phyloP scores from a whole-genome alignment of 2,329 filamentous ascomycete genomes.

The Arthrobotrys conoides region DNA sequence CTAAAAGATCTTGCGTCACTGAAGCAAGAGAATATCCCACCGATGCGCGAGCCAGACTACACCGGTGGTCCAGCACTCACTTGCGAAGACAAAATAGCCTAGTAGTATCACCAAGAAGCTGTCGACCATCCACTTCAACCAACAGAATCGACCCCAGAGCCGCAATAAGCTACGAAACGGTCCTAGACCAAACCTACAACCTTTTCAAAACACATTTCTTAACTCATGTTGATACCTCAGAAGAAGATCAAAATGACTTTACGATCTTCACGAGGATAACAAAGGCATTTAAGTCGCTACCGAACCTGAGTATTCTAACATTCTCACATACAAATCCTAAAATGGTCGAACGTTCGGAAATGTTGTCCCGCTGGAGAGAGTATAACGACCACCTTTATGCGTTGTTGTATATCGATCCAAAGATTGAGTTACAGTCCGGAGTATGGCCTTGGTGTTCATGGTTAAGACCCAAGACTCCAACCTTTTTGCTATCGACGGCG shows the following conservation, averaged over 20 bases:
- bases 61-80: conserved; percentile 45
- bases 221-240: not conserved
- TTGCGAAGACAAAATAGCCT: conserved; percentile 32
- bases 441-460: conserved; percentile 50
- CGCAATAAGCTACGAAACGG: conserved; percentile 16
- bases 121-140: conserved; percentile 3
- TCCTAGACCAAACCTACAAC: conserved; percentile 25
- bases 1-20: conserved; percentile 23
- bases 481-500: conserved; percentile 32
- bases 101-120: not conserved
- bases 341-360: conserved; percentile 29
- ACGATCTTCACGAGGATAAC: conserved; percentile 38
- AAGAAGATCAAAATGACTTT: conserved; percentile 29
- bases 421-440: conserved; percentile 39
- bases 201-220: conserved; percentile 44
- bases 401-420: conserved; percentile 49
- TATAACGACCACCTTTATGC: conserved; percentile 52
- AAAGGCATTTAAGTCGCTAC: conserved; percentile 20
- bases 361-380: conserved; percentile 39
- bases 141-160: not conserved
- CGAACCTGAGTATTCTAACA: conserved; percentile 26
- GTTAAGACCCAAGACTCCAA: conserved; percentile 40
- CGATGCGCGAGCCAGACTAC: conserved; percentile 15
- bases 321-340: conserved; percentile 55
- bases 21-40: conserved; percentile 41